Conservation (phyloP, 1,284 basidiomycete species). For the Porodaedalea pini region DNA sequence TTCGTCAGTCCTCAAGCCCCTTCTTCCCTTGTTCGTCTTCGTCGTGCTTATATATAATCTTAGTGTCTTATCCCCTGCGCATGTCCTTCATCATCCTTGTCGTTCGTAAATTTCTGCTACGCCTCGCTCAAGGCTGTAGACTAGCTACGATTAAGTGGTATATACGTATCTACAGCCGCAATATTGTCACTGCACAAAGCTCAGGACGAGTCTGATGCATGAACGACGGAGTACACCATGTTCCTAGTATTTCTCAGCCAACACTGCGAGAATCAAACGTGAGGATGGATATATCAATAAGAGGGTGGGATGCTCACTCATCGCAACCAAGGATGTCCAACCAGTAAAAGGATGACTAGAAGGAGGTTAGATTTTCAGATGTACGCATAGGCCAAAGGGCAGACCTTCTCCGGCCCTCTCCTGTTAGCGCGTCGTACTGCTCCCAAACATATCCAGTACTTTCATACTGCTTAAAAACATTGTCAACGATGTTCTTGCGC, state of each 20-base stretch:
- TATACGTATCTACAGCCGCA: constrained; percentile 1
- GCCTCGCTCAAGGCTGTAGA: not conserved
- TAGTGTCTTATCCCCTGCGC: too few relatives aligned
- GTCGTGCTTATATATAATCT: not conserved
- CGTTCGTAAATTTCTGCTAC: not conserved
- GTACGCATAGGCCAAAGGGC: constrained; percentile 28
- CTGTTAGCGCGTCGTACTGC: constrained; percentile 84
- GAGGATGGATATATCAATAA: not conserved
- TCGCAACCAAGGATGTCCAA: constrained; percentile 83
- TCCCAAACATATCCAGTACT: constrained; percentile 95
- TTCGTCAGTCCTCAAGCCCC: not conserved
- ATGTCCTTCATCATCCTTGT: not conserved
- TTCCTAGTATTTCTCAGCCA: constrained; percentile 53
- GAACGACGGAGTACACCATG: not conserved
- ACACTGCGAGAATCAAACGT: constrained; percentile 35
- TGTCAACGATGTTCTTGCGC: constrained; percentile 78
- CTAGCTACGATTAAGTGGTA: not conserved
- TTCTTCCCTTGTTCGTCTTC: not conserved
- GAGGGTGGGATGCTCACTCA: constrained; percentile 50
- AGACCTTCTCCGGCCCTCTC: constrained; percentile 80
- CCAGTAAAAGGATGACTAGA: constrained; percentile 85
- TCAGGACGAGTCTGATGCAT: not conserved
- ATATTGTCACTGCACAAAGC: not conserved
- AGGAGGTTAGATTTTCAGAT: constrained; percentile 14
- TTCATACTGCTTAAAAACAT: constrained; percentile 88